These are phyloP conservation scores for Exidia glandulosa DNA, from an alignment of 768 basidiomycete species.

Conservation along the genomic window DNA sequence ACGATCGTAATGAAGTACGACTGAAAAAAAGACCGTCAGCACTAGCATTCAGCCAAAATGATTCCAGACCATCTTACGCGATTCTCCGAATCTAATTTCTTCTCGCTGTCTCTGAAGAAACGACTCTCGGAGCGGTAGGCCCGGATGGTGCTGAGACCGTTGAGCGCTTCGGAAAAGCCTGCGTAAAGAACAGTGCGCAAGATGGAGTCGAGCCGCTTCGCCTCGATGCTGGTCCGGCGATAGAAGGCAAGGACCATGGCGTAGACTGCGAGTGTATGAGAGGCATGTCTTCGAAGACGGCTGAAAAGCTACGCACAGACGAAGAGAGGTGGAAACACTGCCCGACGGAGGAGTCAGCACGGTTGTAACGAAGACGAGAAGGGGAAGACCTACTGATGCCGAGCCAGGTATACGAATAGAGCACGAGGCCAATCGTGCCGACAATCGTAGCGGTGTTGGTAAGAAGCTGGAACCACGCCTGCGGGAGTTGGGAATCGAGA, in stretches of 20 bases:
- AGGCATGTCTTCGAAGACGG: too few relatives aligned
- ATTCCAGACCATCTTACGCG: too few relatives aligned
- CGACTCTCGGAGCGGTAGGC: conserved; percentile 44
- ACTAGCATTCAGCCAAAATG: too few relatives aligned
- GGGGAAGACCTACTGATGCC: neutral
- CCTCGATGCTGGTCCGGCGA: conserved; percentile 7
- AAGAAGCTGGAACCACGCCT: conserved; percentile 1
- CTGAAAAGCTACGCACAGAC: too few relatives aligned
- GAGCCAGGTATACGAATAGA: conserved; percentile 45
- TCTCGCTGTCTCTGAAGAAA: conserved; percentile 39
- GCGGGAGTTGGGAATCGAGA: too few relatives aligned
- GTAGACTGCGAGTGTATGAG: too few relatives aligned
- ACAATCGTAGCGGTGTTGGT: conserved; percentile 35
- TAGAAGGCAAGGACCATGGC: neutral
- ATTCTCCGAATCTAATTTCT: conserved; percentile 49
- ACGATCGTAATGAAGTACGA: too few relatives aligned
- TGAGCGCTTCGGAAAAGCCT: conserved; percentile 48
- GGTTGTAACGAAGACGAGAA: neutral
- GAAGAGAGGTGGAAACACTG: too few relatives aligned
- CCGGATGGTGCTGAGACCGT: conserved; percentile 51
- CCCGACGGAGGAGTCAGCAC: too few relatives aligned
- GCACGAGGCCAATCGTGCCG: conserved; percentile 50
- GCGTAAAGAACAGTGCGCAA: conserved; percentile 47
- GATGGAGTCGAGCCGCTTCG: conserved; percentile 52
- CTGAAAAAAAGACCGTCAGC: too few relatives aligned